Conservation (phyloP, 768 basidiomycete genomes). For the Xanthoconium purpureum region DNA sequence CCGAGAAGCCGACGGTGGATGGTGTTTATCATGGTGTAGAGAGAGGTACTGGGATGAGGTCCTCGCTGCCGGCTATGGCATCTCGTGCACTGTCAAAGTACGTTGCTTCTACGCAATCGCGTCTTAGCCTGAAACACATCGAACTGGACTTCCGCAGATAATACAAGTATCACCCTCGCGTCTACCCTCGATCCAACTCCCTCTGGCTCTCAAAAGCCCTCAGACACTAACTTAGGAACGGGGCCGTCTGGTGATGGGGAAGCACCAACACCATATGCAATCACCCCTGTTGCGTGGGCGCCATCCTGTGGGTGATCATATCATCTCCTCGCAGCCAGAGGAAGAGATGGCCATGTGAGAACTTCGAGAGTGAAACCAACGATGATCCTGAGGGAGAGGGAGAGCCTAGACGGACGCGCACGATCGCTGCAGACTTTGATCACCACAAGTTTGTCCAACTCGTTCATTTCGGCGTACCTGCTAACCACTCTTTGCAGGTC, state of each 20-base stretch:
- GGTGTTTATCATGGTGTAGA: slow-evolving; percentile 94
- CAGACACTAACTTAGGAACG: slow-evolving; percentile 22
- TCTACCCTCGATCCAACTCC: slow-evolving; percentile 56
- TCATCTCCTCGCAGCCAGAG: slow-evolving; percentile 90
- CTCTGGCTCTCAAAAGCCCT: slow-evolving; percentile 11
- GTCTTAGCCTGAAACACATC: neutral
- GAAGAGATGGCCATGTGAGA: slow-evolving; percentile 81
- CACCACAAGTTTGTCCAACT: slow-evolving; percentile 59
- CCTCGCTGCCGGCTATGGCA: slow-evolving; percentile 73
- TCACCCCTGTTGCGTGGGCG: slow-evolving; percentile 89
- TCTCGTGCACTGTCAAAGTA: slow-evolving; percentile 75
- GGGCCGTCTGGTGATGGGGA: slow-evolving; percentile 31
- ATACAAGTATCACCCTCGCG: slow-evolving; percentile 72
- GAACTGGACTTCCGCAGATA: slow-evolving; percentile 43
- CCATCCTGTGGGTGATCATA: slow-evolving; percentile 91
- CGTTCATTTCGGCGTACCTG: neutral
- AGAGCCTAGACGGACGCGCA: slow-evolving; percentile 62
- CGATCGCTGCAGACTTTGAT: slow-evolving; percentile 81
- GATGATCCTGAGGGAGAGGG: slow-evolving; percentile 43
- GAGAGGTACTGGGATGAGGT: slow-evolving; percentile 95
- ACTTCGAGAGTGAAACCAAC: slow-evolving; percentile 77
- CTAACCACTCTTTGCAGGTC: slow-evolving; percentile 42
- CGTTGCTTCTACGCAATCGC: slow-evolving; percentile 7
- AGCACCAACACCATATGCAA: slow-evolving; percentile 50
- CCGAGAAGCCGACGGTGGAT: slow-evolving; percentile 86